These are phyloP conservation scores for Colletotrichum phormii DNA, from an alignment of 2,329 filamentous ascomycete species.

Conservation along the genomic window DNA sequence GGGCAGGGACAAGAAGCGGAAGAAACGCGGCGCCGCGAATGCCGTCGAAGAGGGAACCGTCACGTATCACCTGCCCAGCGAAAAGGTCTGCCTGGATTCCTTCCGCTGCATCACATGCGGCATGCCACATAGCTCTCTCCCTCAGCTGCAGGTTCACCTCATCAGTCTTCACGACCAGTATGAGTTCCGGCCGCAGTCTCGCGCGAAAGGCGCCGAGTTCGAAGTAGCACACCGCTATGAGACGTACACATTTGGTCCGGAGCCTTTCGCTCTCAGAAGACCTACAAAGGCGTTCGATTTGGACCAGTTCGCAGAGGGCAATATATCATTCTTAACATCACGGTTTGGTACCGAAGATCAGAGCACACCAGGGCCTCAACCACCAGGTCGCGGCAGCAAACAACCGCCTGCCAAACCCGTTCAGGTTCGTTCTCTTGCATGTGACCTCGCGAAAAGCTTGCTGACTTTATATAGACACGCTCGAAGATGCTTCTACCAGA, in stretches of 20 bases:
- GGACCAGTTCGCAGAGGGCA: slow-evolving; percentile 56
- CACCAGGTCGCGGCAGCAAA: slow-evolving; percentile 9
- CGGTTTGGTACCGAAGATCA: slow-evolving; percentile 51
- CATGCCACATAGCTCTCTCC: slow-evolving; percentile 57
- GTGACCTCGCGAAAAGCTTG: neutral
- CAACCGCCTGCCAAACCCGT: slow-evolving; percentile 4
- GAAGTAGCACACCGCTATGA: slow-evolving; percentile 50
- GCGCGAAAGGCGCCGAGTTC: slow-evolving; percentile 49
- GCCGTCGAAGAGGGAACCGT: slow-evolving; percentile 55
- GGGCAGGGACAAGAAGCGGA: slow-evolving; percentile 62
- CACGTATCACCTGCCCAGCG: slow-evolving; percentile 56
- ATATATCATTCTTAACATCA: slow-evolving; percentile 58
- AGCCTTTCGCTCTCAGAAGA: slow-evolving; percentile 55
- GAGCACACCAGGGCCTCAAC: slow-evolving; percentile 16
- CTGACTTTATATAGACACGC: slow-evolving; percentile 17
- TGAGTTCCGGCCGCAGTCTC: slow-evolving; percentile 52
- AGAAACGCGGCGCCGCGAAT: slow-evolving; percentile 43
- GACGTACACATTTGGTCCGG: slow-evolving; percentile 45
- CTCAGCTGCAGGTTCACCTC: slow-evolving; percentile 63
- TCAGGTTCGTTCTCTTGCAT: neutral
- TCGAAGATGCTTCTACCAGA: slow-evolving; percentile 56
- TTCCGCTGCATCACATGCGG: slow-evolving; percentile 65
- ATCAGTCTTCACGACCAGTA: slow-evolving; percentile 57
- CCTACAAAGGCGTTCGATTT: slow-evolving; percentile 58
- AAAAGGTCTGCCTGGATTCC: slow-evolving; percentile 59